phyloP scores from a whole-genome alignment of 495 filamentous ascomycete genomes.

The Staphylotrichum longicolle region DNA sequence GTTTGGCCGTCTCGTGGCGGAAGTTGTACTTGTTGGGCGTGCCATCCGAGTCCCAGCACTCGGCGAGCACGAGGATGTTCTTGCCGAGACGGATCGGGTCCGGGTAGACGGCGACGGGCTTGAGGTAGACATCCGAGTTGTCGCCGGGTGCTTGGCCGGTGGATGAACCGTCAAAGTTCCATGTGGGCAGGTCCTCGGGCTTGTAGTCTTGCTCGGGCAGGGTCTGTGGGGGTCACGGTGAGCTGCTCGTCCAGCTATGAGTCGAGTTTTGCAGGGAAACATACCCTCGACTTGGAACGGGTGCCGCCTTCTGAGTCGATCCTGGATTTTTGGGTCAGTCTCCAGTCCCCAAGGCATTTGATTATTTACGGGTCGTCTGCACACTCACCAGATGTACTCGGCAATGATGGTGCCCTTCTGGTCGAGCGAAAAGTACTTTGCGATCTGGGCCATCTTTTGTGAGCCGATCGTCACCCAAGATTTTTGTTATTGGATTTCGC shows the following conservation, averaged over 20 bases:
- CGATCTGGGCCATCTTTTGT: constrained; percentile 55
- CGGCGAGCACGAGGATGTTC: constrained; percentile 95
- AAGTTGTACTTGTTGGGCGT: constrained; percentile 98
- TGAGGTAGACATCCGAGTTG: constrained; percentile 96
- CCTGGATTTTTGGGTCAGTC: constrained; percentile 31
- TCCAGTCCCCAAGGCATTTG: too few relatives aligned
- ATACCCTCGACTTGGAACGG: constrained; percentile 89
- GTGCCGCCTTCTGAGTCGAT: constrained; percentile 77
- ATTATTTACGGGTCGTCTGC: too few relatives aligned
- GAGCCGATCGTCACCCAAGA: neutral
- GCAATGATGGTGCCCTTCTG: constrained; percentile 78
- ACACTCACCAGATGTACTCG: constrained; percentile 84
- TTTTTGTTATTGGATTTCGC: neutral
- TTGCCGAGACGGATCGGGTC: constrained; percentile 80
- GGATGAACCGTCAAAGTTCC: constrained; percentile 99
- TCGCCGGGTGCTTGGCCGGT: constrained; percentile 92
- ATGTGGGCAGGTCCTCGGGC: constrained; percentile 87
- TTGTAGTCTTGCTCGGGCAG: constrained; percentile 60
- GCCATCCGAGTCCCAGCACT: constrained; percentile 96
- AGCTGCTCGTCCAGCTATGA: neutral
- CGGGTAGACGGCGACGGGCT: constrained; percentile 65
- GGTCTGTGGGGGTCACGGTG: constrained; percentile 56
- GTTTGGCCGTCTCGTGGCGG: constrained; percentile 62
- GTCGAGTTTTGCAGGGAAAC: neutral
- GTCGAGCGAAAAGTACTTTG: constrained; percentile 87